Evolutionary conservation across 306 rosid genomes (phyloP), one percentile per base, ranked within the genome.

Genomic region (Phaseolus lunatus): DNA sequence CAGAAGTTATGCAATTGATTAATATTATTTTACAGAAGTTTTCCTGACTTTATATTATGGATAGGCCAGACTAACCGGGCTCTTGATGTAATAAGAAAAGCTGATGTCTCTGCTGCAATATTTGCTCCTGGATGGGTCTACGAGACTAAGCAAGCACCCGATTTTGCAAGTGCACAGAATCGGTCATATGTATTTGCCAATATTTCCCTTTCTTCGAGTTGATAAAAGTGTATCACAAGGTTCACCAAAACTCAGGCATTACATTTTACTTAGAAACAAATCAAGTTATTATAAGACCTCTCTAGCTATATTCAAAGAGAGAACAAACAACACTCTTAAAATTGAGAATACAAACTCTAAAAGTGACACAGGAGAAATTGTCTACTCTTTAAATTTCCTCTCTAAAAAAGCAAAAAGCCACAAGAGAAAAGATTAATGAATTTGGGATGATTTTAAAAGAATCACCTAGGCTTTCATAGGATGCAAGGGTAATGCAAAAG

Each of bases 61-160:
- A 29, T 29, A 5, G 29, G 44, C 16, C 43, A 61, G 67, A 16
- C 67, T 7, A 61, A 61, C 9, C 23, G 3, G n/a, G 67, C 67
- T 31, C 44, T 61, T 29, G 44, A 61, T 29, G 44, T 61, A 61
- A 16, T 61, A 61, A 7, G 23, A 61, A 61, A 61, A 61, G 44
- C 1, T 7, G 44, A 61, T 7, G 44, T 61, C 3, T 61, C 67
- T 61, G 67, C 67, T 61, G 67, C 67, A 16, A 61, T 61, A 29
- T 61, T 61, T 61, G 67, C 67, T 31, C 67, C 67, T 61, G 67
- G 67, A 61, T 61, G 67, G 67, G 44, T 61, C 43, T 61, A 61
- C 23, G 67, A 61, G 44, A 31, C 44, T 61, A 61, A 61, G 67
- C 67, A 61, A 61, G 67, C 0, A 61, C 67, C 67, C 15, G 67